Conservation (phyloP, 371 early-diverging fungal genomes). For the Basidiobolus meristosporus region DNA sequence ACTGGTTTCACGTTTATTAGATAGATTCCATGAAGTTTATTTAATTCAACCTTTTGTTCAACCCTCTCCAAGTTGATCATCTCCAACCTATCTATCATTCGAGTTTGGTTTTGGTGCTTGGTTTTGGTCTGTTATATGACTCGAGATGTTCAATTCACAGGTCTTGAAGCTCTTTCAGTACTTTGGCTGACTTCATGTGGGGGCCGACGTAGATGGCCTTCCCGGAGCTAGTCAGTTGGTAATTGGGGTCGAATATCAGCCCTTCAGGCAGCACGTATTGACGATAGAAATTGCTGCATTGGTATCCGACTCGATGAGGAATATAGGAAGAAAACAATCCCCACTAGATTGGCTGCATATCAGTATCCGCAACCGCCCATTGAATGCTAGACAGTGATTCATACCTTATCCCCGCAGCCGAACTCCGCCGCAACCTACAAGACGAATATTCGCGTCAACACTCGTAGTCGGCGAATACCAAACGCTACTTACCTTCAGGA, state of each 20-base stretch:
- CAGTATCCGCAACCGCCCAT: neutral
- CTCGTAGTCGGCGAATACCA: neutral
- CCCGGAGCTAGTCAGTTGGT: conserved; percentile 6
- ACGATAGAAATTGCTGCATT: conserved; percentile 56
- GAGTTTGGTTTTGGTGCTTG: too few relatives aligned
- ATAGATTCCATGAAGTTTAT: too few relatives aligned
- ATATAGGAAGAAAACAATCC: conserved; percentile 52
- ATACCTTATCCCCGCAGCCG: conserved; percentile 29
- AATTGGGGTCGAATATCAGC: conserved; percentile 47
- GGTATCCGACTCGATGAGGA: conserved; percentile 54
- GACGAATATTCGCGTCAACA: conserved; percentile 5
- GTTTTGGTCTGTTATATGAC: too few relatives aligned
- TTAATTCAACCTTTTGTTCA: too few relatives aligned
- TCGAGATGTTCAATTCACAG: too few relatives aligned
- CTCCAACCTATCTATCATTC: too few relatives aligned
- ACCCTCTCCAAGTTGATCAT: too few relatives aligned
- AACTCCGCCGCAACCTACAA: conserved; percentile 11
- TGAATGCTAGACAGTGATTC: neutral
- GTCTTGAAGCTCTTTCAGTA: too few relatives aligned
- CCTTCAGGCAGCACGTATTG: conserved; percentile 37
- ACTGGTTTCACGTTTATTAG: too few relatives aligned
- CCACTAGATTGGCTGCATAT: conserved; percentile 16
- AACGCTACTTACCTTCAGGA: conserved; percentile 17
- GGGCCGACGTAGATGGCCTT: too few relatives aligned
- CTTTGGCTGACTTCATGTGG: too few relatives aligned